Evolutionary conservation across 108 stramenopile genomes (phyloP).

Genomic region (Nitzschia palea): DNA sequence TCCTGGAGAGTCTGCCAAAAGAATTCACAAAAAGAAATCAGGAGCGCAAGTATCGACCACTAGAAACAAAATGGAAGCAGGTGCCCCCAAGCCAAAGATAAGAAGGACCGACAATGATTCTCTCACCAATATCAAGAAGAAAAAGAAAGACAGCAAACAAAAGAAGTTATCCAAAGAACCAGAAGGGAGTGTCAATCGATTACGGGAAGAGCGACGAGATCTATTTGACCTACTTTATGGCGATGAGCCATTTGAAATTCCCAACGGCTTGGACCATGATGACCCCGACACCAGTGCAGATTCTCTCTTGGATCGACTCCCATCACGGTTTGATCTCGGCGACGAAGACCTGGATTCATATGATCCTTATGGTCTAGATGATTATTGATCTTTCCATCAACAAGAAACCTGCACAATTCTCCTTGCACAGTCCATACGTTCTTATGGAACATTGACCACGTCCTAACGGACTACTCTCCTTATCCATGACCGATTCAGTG

Average conservation of each 20-base stretch:
- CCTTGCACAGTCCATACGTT: too few species aligned
- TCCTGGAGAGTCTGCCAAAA: neutral
- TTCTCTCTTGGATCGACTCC: neutral
- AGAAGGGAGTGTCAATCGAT: conserved; percentile 60
- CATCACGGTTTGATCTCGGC: conserved; percentile 29
- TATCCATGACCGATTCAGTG: too few species aligned
- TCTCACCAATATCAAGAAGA: conserved; percentile 2
- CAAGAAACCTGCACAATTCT: too few species aligned
- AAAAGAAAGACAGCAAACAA: conserved; percentile 19
- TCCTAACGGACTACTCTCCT: too few species aligned
- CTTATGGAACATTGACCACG: too few species aligned
- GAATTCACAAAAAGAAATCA: neutral
- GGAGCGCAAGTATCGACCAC: neutral
- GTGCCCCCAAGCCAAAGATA: neutral
- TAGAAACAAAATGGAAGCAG: neutral
- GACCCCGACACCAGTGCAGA: too few species aligned
- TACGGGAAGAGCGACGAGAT: conserved; percentile 80
- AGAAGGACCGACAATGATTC: neutral
- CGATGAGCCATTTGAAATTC: conserved; percentile 45
- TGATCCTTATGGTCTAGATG: conserved; percentile 75
- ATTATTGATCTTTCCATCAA: conserved; percentile 49
- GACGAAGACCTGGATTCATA: conserved; percentile 75
- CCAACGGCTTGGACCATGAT: too few species aligned
- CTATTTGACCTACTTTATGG: conserved; percentile 83
- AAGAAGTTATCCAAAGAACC: conserved; percentile 47